These are phyloP conservation scores for Brassica incana DNA, from an alignment of 345 rosid genomes.

Conservation along the genomic window DNA sequence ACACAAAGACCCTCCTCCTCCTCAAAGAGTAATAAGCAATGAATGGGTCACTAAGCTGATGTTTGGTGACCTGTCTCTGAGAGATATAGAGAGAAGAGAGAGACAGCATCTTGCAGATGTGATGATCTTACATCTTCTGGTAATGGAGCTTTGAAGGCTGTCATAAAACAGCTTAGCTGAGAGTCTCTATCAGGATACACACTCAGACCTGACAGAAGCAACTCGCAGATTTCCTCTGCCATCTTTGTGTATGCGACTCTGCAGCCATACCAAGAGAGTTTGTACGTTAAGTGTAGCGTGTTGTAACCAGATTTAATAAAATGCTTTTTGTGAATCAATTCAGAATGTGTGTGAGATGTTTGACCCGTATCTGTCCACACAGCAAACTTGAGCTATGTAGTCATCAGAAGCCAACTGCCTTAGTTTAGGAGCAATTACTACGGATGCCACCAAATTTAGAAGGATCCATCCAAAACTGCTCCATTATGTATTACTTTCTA, in stretches of 20 bases:
- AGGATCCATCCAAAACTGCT: slow-evolving; percentile 51
- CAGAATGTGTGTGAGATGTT: slow-evolving; percentile 40
- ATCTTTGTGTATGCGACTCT: slow-evolving; percentile 85
- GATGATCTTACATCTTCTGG: slow-evolving; percentile 68
- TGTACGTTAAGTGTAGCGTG: background rate
- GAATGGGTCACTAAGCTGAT: slow-evolving; percentile 8
- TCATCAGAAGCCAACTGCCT: slow-evolving; percentile 73
- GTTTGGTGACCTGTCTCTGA: slow-evolving; percentile 53
- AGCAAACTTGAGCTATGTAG: slow-evolving; percentile 56
- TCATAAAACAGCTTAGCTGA: slow-evolving; percentile 70
- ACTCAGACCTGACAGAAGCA: slow-evolving; percentile 56
- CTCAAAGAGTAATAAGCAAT: background rate
- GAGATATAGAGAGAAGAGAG: slow-evolving; percentile 72
- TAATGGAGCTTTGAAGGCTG: slow-evolving; percentile 65
- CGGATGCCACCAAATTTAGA: slow-evolving; percentile 63
- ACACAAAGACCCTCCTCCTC: background rate
- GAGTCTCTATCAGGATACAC: slow-evolving; percentile 53
- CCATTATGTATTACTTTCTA: slow-evolving; percentile 8
- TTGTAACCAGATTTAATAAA: background rate
- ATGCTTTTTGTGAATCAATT: background rate
- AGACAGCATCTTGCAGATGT: slow-evolving; percentile 89
- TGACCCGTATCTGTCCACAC: slow-evolving; percentile 93
- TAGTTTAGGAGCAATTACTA: slow-evolving; percentile 70
- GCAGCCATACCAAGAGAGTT: slow-evolving; percentile 25
- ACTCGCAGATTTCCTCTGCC: slow-evolving; percentile 70